Evolutionary conservation across 345 rosid genomes (phyloP).

Genomic region (Combretum micranthum): DNA sequence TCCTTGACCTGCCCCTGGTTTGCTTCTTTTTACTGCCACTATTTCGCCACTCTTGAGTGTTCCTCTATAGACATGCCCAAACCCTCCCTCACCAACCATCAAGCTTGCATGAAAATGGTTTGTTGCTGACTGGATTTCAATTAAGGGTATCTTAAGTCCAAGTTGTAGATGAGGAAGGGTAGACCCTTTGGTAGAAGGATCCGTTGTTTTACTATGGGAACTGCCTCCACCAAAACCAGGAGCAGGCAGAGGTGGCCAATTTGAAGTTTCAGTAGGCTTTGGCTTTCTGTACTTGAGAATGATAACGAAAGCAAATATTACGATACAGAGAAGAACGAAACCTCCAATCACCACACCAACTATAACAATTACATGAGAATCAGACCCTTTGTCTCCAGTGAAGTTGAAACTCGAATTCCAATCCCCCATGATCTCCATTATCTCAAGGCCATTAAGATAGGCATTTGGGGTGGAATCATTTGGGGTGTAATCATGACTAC

Average conservation of each 20-base stretch:
- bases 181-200: constrained; percentile 12
- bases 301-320: neutral
- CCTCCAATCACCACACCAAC: constrained; percentile 28
- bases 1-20: constrained; percentile 44
- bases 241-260: constrained; percentile 17
- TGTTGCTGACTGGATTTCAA: constrained; percentile 38
- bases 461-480: neutral
- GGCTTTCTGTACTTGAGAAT: constrained; percentile 5
- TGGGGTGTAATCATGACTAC: constrained; percentile 1
- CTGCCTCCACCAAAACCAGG: constrained; percentile 14
- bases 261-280: constrained; percentile 15
- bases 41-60: constrained; percentile 24
- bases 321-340: constrained; percentile 1
- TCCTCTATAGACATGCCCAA: constrained; percentile 38
- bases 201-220: constrained; percentile 15
- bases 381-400: neutral
- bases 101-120: constrained; percentile 28
- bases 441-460: constrained; percentile 50
- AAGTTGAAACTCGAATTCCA: constrained; percentile 3
- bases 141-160: constrained; percentile 26
- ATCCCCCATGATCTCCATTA: constrained; percentile 29
- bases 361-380: constrained; percentile 1
- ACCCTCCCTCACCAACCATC: constrained; percentile 40
- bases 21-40: constrained; percentile 45
- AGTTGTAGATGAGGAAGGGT: constrained; percentile 22